Base-by-base conservation (phyloP, 495 filamentous ascomycete genomes). In the Emericellopsis terricola region DNA sequence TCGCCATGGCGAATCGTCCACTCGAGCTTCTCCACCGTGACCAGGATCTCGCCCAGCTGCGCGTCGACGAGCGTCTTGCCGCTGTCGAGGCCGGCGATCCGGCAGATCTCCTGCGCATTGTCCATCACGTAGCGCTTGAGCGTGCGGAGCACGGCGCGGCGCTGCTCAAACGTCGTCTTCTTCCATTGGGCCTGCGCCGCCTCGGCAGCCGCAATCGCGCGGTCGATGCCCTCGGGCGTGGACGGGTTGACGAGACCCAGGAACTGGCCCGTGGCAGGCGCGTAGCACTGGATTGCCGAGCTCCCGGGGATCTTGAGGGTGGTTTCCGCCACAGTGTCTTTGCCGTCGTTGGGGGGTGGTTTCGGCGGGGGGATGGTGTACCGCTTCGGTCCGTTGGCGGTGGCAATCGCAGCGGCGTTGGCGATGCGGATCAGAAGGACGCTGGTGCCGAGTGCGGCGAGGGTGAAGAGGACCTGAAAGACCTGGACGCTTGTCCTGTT, bases 1-100 rank as follows among this genome's bases (percentile, higher is more conserved):
- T 94, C 87, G 44, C 91, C 91, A 58, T 96, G 78, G 29, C 77
- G 61, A 43, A 96, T 76, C 0, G 84, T 92, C 87, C 87, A 99
- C 46, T 81, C 73, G 24, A 99, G 68, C 56, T 94, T 94, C 59
- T 96, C 89, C 0, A 69, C 69, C 8, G 87, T 93, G 5, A 94
- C 83, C 30, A 99, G 65, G 36, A 94, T 84, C 62, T 99, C 89
- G 20, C 89, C 89, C 24, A 99, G 73, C 23, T 75, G 73, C 7
- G 86, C 87, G 50, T 99, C 89, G 18, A 94, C 72, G 60, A 81
- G 79, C 4, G 91, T 93, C 57, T 99, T 99, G 33, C 89, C 89
- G n/a, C 82, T 89, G 58, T 99, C 89, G 11, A 94, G 64, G 48
- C 86, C 94, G 31, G 86, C 85, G 15, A 80, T 73, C 10, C 69